These are phyloP conservation scores for Pseudomassariella vexata DNA, from an alignment of 2,329 filamentous ascomycete genomes.

Conservation along the genomic window DNA sequence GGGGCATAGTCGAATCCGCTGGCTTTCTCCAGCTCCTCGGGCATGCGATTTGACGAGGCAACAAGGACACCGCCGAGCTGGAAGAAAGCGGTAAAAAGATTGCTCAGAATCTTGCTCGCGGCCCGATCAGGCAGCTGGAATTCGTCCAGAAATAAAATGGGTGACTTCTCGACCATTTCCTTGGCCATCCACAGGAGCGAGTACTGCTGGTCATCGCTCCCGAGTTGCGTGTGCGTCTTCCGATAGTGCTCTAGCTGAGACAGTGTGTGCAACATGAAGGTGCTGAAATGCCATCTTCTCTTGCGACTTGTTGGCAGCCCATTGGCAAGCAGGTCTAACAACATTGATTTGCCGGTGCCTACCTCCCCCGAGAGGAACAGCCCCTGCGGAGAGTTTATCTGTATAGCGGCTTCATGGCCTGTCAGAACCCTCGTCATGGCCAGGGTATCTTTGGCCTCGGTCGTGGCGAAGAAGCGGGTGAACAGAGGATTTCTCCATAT, in stretches of 20 bases:
- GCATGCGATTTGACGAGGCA: conserved; percentile 78
- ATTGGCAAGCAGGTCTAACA: conserved; percentile 76
- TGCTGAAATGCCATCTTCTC: conserved; percentile 76
- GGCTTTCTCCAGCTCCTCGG: conserved; percentile 73
- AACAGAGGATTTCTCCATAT: conserved; percentile 55
- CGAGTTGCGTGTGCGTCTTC: conserved; percentile 22
- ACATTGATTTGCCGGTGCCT: conserved; percentile 78
- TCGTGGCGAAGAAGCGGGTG: conserved; percentile 50
- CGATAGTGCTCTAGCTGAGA: conserved; percentile 65
- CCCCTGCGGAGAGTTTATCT: conserved; percentile 66
- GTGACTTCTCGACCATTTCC: conserved; percentile 68
- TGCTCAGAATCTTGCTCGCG: conserved; percentile 72
- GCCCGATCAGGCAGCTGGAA: conserved; percentile 78
- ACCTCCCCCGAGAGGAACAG: conserved; percentile 77
- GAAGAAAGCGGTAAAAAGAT: conserved; percentile 74
- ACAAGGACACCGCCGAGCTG: conserved; percentile 76
- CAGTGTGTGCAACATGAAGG: conserved; percentile 76
- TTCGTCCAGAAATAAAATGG: conserved; percentile 76
- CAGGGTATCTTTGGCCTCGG: conserved; percentile 51
- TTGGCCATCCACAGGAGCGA: conserved; percentile 69
- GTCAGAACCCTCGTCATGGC: conserved; percentile 66
- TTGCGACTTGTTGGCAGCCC: conserved; percentile 70
- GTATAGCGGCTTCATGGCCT: conserved; percentile 64
- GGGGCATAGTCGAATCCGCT: conserved; percentile 63
- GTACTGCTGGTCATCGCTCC: conserved; percentile 44